These are phyloP conservation scores for Mimosa pudica DNA, from an alignment of 306 rosid species.

Conservation along the genomic window DNA sequence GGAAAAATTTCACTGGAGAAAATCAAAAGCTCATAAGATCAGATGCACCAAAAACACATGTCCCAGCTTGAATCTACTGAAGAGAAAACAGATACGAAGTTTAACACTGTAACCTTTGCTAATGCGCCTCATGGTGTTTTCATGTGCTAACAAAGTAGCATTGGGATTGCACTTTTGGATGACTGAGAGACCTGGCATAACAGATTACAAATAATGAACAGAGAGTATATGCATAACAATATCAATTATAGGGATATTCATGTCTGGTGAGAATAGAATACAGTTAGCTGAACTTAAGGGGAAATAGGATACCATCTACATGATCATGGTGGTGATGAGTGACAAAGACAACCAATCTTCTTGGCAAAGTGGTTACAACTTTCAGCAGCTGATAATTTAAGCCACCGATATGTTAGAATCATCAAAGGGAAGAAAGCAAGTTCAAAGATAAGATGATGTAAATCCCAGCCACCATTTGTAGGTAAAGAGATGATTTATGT, in stretches of 20 bases:
- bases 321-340: constrained; percentile 91
- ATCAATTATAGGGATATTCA: not conserved
- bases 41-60: constrained; percentile 11
- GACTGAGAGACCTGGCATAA: constrained; percentile 74
- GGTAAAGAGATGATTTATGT: not conserved
- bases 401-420: constrained; percentile 32
- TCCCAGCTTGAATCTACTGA: constrained; percentile 19
- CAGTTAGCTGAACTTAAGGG: not conserved
- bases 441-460: constrained; percentile 15
- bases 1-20: not conserved
- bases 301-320: constrained; percentile 69
- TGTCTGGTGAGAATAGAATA: constrained; percentile 12
- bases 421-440: constrained; percentile 19
- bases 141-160: constrained; percentile 72
- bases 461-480: constrained; percentile 3
- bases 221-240: not conserved
- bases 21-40: not conserved
- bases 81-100: constrained; percentile 23
- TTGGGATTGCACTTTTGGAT: constrained; percentile 83
- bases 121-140: constrained; percentile 72
- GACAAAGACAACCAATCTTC: constrained; percentile 73
- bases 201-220: constrained; percentile 2
- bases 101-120: constrained; percentile 57
- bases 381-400: constrained; percentile 65
- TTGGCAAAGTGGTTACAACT: constrained; percentile 72